phyloP scores from a whole-genome alignment of 1,284 basidiomycete species.

The Irpex sp. region DNA sequence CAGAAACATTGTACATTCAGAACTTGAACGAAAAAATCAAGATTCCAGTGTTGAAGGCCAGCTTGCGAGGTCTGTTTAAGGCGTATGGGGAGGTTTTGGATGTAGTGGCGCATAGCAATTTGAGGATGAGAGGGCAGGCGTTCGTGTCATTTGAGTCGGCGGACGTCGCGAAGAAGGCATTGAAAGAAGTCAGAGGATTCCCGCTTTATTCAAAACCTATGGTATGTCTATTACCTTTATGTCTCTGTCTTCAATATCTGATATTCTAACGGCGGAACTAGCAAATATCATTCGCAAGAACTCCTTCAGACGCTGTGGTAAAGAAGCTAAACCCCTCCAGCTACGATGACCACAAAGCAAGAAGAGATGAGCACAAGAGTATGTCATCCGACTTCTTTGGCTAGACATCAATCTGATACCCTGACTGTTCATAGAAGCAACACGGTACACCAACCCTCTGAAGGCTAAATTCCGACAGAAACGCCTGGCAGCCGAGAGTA shows the following conservation, averaged over 20 bases:
- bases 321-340: conserved; percentile 62
- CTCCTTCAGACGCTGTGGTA: conserved; percentile 88
- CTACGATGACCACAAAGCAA: conserved; percentile 75
- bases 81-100: conserved; percentile 90
- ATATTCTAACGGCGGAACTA: conserved; percentile 28
- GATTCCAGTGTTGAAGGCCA: conserved; percentile 87
- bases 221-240: conserved; percentile 43
- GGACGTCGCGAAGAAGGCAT: conserved; percentile 82
- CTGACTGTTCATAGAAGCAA: conserved; percentile 49
- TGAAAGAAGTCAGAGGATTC: conserved; percentile 91
- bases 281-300: conserved; percentile 93
- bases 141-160: conserved; percentile 89
- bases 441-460: conserved; percentile 83
- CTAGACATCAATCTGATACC: background rate
- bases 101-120: conserved; percentile 88
- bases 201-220: conserved; percentile 97
- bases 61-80: conserved; percentile 87
- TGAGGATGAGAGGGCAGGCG: conserved; percentile 97
- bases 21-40: conserved; percentile 98
- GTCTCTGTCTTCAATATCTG: background rate
- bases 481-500: conserved; percentile 75
- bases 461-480: conserved; percentile 82
- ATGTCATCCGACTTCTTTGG: conserved; percentile 20
- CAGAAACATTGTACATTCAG: conserved; percentile 94
- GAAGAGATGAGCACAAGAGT: conserved; percentile 83